Conservation (phyloP, 805 yeast genomes). For the Ogataea polymorpha region DNA sequence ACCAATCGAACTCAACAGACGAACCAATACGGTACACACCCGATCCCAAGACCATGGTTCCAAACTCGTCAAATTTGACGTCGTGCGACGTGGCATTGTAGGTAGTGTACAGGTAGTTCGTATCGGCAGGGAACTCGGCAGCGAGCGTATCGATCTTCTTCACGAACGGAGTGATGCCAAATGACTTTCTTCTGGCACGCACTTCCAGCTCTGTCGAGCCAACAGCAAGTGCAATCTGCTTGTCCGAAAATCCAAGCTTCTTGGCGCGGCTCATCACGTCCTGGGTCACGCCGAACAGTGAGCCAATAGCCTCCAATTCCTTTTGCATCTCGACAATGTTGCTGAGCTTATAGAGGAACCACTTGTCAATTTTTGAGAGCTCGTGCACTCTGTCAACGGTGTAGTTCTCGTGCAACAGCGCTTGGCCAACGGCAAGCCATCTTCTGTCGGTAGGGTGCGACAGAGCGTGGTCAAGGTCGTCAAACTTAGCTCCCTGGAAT, state of each 20-base stretch:
- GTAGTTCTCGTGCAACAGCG: slow-evolving; percentile 80
- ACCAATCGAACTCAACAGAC: slow-evolving; percentile 98
- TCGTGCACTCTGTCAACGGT: slow-evolving; percentile 89
- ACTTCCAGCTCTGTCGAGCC: slow-evolving; percentile 88
- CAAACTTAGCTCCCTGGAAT: slow-evolving; percentile 85
- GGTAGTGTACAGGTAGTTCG: slow-evolving; percentile 92
- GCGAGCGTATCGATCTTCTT: slow-evolving; percentile 98
- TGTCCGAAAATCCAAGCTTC: slow-evolving; percentile 94
- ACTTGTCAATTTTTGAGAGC: slow-evolving; percentile 87
- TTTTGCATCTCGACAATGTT: slow-evolving; percentile 89
- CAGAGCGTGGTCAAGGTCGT: slow-evolving; percentile 73
- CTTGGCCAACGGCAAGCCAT: slow-evolving; percentile 96
- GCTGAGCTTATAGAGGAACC: slow-evolving; percentile 94
- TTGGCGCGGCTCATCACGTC: slow-evolving; percentile 84
- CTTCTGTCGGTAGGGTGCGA: slow-evolving; percentile 92
- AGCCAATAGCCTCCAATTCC: slow-evolving; percentile 64
- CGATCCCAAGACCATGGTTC: slow-evolving; percentile 93
- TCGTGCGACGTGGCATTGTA: slow-evolving; percentile 90
- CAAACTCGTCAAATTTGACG: slow-evolving; percentile 81
- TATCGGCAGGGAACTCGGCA: slow-evolving; percentile 96
- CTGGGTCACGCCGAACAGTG: slow-evolving; percentile 56
- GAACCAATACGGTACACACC: slow-evolving; percentile 99
- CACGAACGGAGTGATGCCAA: slow-evolving; percentile 85
- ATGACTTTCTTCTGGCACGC: slow-evolving; percentile 92
- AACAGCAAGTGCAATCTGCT: slow-evolving; percentile 88